These are phyloP conservation scores for Acrocalymma vagum DNA, from an alignment of 2,329 filamentous ascomycete species.

Conservation along the genomic window DNA sequence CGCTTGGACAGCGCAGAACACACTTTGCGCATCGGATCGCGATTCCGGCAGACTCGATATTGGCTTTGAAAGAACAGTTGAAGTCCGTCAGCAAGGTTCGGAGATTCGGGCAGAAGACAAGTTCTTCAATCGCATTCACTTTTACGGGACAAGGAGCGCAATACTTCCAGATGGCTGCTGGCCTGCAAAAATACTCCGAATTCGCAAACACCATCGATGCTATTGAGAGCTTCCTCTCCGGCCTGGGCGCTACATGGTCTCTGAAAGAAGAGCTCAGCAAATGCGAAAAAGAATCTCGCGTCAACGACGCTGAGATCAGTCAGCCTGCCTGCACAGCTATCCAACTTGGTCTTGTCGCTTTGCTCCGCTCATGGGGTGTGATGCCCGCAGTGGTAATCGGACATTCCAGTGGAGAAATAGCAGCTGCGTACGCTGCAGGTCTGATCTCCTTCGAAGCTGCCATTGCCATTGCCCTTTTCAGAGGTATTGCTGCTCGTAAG, in stretches of 20 bases:
- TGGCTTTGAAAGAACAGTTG: background rate
- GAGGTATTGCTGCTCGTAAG: slow-evolving; percentile 8
- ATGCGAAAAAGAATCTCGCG: slow-evolving; percentile 7
- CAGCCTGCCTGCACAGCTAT: slow-evolving; percentile 22
- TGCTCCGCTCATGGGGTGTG: slow-evolving; percentile 19
- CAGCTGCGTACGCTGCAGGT: slow-evolving; percentile 26
- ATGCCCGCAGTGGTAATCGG: slow-evolving; percentile 18
- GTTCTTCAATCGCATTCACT: slow-evolving; percentile 20
- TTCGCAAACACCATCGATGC: too few relatives aligned
- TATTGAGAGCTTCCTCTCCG: too few relatives aligned
- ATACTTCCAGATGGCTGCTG: slow-evolving; percentile 23
- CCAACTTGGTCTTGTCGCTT: slow-evolving; percentile 23
- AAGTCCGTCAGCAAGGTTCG: background rate
- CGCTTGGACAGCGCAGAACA: slow-evolving; percentile 31
- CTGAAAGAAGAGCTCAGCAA: slow-evolving; percentile 18
- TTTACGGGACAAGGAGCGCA: slow-evolving; percentile 39
- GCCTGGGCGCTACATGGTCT: slow-evolving; percentile 13
- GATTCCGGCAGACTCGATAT: background rate
- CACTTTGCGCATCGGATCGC: slow-evolving; percentile 14
- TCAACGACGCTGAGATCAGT: slow-evolving; percentile 16
- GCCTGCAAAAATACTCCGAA: slow-evolving; percentile 17
- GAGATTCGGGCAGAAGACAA: background rate
- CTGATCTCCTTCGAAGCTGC: slow-evolving; percentile 11
- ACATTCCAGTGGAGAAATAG: slow-evolving; percentile 33
- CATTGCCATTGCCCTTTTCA: slow-evolving; percentile 4